These are phyloP conservation scores for Tilletiaria anomala DNA, from an alignment of 1,284 basidiomycete genomes.

Conservation along the genomic window DNA sequence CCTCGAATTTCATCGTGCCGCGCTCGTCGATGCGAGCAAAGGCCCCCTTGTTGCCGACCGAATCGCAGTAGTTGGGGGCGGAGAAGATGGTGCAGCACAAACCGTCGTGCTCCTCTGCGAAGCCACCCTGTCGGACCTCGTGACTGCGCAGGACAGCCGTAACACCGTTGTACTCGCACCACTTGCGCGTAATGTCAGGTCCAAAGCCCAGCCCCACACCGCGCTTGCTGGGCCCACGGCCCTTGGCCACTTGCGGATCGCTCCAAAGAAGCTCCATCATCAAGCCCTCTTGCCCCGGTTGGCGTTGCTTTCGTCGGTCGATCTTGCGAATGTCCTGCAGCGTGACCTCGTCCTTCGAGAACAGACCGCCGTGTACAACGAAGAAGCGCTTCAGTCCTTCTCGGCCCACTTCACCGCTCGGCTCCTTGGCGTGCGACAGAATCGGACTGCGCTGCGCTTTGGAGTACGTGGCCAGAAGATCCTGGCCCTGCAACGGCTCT, in stretches of 20 bases:
- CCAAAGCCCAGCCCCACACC: slow-evolving; percentile 93
- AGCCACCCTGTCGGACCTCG: slow-evolving; percentile 81
- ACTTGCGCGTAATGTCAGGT: slow-evolving; percentile 49
- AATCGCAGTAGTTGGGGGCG: slow-evolving; percentile 38
- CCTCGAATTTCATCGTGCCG: slow-evolving; percentile 58
- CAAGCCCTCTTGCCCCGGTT: slow-evolving; percentile 85
- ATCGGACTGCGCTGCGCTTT: slow-evolving; percentile 45
- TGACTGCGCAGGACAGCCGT: slow-evolving; percentile 86
- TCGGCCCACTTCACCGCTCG: background rate
- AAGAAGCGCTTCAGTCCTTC: slow-evolving; percentile 70
- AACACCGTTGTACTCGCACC: slow-evolving; percentile 75
- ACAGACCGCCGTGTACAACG: slow-evolving; percentile 78
- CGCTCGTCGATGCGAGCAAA: slow-evolving; percentile 53
- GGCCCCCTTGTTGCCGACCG: slow-evolving; percentile 43
- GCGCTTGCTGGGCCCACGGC: slow-evolving; percentile 92
- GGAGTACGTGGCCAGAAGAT: slow-evolving; percentile 18
- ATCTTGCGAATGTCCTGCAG: slow-evolving; percentile 82
- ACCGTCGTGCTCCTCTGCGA: slow-evolving; percentile 75
- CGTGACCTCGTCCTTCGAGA: slow-evolving; percentile 83
- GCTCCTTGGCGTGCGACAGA: slow-evolving; percentile 52
- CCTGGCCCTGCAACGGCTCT: slow-evolving; percentile 43
- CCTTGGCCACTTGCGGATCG: slow-evolving; percentile 75
- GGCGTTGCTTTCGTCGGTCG: slow-evolving; percentile 54
- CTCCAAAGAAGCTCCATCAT: slow-evolving; percentile 63
- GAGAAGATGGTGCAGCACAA: slow-evolving; percentile 63